phyloP scores from a whole-genome alignment of 129 eudicot species.

The Apium graveolens region DNA sequence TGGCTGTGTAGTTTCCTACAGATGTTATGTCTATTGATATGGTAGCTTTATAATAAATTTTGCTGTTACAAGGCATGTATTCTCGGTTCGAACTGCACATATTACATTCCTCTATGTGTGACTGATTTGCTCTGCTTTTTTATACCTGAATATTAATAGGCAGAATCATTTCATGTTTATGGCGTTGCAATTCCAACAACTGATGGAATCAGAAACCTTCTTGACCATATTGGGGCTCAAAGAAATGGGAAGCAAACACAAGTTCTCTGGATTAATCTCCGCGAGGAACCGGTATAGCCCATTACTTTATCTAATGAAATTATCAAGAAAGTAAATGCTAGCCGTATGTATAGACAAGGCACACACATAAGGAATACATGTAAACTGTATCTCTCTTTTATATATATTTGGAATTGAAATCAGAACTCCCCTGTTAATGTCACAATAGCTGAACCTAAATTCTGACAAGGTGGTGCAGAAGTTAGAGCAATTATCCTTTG shows the following conservation, averaged over 20 bases:
- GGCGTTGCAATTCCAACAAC: slow-evolving; percentile 97
- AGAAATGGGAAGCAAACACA: slow-evolving; percentile 47
- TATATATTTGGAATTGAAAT: neutral
- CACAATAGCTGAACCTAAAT: neutral
- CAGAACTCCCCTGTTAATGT: neutral
- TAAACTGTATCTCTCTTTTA: neutral
- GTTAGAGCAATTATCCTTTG: neutral
- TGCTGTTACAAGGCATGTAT: neutral
- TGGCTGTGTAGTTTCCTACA: neutral
- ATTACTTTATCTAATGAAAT: slow-evolving; percentile 6
- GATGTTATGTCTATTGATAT: neutral
- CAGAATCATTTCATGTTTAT: slow-evolving; percentile 67
- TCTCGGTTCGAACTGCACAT: neutral
- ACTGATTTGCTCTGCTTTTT: neutral
- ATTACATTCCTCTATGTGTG: neutral
- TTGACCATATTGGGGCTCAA: slow-evolving; percentile 71
- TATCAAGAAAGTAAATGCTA: slow-evolving; percentile 3
- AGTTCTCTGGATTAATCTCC: slow-evolving; percentile 90
- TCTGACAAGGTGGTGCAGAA: neutral
- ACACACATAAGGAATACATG: neutral
- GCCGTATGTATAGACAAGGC: slow-evolving; percentile 8
- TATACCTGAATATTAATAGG: slow-evolving; percentile 31
- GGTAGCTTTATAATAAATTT: neutral
- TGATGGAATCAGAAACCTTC: slow-evolving; percentile 88
- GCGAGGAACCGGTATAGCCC: slow-evolving; percentile 83